These are phyloP conservation scores for Saccharum officinarum DNA, from an alignment of 176 grass and related monocot species.

Conservation along the genomic window DNA sequence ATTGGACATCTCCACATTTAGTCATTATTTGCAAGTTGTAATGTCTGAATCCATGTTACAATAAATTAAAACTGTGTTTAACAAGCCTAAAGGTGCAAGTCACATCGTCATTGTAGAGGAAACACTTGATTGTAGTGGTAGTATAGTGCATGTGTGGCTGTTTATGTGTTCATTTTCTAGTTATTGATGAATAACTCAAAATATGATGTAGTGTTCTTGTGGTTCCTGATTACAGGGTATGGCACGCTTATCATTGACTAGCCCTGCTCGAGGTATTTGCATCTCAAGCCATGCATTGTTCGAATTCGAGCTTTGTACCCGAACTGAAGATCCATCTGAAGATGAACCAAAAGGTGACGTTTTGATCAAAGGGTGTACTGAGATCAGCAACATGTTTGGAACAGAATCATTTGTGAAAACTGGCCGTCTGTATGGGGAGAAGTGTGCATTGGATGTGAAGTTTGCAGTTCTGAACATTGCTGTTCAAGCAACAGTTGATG, in stretches of 20 bases:
- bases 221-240: constrained; percentile 15
- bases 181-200: background rate
- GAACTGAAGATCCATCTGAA: background rate
- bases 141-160: background rate
- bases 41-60: background rate
- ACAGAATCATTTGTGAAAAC: background rate
- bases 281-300: constrained; percentile 6
- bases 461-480: background rate
- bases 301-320: constrained; percentile 29
- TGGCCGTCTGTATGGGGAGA: background rate
- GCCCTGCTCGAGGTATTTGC: constrained; percentile 26
- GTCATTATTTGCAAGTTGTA: background rate
- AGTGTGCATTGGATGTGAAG: constrained; percentile 34
- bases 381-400: background rate
- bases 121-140: background rate
- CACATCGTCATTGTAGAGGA: background rate
- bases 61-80: background rate
- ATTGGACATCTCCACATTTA: background rate
- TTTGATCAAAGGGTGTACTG: constrained; percentile 34
- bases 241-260: constrained; percentile 4
- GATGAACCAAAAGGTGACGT: background rate
- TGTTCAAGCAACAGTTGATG: constrained; percentile 26
- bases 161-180: background rate
- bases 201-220: background rate
- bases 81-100: background rate